Evolutionary conservation across 2,329 filamentous ascomycete genomes (phyloP).

Genomic region (Hymenoscyphus fraxineus): DNA sequence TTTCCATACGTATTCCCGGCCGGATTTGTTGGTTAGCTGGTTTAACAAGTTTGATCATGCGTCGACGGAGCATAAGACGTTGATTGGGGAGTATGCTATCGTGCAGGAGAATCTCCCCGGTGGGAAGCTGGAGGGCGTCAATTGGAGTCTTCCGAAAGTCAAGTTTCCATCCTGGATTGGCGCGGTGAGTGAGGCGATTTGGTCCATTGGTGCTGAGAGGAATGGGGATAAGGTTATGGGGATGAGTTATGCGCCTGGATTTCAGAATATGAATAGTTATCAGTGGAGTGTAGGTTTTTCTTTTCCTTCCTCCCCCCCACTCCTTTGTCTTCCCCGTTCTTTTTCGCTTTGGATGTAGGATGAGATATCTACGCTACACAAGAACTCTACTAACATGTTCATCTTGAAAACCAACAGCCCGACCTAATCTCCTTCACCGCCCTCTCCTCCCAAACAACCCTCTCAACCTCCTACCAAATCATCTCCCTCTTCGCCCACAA

Average conservation of each 20-base stretch:
- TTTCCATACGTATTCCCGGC: constrained; percentile 28
- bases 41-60: constrained; percentile 27
- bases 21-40: constrained; percentile 24
- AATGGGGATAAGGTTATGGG: constrained; percentile 29
- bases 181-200: constrained; percentile 30
- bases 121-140: constrained; percentile 9
- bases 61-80: constrained; percentile 19
- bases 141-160: constrained; percentile 19
- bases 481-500: constrained; percentile 48
- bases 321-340: not conserved
- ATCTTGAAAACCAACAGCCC: too few species aligned
- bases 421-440: constrained; percentile 32
- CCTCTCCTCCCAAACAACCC: constrained; percentile 45
- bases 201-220: constrained; percentile 26
- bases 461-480: constrained; percentile 48
- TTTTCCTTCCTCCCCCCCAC: too few species aligned
- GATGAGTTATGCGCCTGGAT: constrained; percentile 28
- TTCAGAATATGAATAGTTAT: constrained; percentile 31
- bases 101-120: constrained; percentile 22
- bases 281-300: constrained; percentile 29
- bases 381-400: too few species aligned
- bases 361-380: too few species aligned
- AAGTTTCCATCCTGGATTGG: constrained; percentile 28
- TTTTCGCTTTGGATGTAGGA: not conserved
- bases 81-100: constrained; percentile 32